Conservation (phyloP, 257 asterid species). For the Ligustrum vulgare region DNA sequence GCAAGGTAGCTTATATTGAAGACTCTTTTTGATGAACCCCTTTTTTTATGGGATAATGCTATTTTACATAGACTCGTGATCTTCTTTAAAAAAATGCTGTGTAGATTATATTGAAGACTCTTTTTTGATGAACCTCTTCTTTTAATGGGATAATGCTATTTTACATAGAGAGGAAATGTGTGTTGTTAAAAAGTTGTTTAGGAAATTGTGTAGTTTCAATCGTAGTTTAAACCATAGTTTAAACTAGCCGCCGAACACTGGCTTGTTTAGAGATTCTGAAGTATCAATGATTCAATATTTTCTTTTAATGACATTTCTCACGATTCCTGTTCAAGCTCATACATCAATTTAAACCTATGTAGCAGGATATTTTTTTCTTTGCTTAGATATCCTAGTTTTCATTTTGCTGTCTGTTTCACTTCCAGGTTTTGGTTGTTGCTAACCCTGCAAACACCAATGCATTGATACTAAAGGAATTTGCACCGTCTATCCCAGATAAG, state of each 20-base stretch:
- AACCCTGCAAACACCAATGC: conserved; percentile 98
- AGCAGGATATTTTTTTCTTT: neutral
- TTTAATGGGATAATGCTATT: no score
- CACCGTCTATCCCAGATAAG: conserved; percentile 84
- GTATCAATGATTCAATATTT: neutral
- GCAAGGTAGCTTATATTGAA: conserved; percentile 57
- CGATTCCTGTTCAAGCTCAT: neutral
- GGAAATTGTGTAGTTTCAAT: no score
- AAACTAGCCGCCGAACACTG: no score
- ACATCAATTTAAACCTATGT: neutral
- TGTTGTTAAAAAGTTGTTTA: no score
- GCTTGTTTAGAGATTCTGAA: neutral
- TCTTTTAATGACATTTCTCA: neutral
- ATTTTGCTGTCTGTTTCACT: neutral
- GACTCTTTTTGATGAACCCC: no score
- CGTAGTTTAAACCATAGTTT: no score
- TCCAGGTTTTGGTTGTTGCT: conserved; percentile 97
- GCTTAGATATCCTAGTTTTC: neutral
- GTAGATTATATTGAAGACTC: no score
- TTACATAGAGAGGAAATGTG: no score
- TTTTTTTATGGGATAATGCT: no score
- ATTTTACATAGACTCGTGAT: no score
- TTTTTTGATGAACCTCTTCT: no score
- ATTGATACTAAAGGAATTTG: conserved; percentile 81
- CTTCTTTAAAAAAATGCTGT: no score